Evolutionary conservation across 768 basidiomycete genomes (phyloP).

Genomic region (Phylloporus rhodoxanthus): DNA sequence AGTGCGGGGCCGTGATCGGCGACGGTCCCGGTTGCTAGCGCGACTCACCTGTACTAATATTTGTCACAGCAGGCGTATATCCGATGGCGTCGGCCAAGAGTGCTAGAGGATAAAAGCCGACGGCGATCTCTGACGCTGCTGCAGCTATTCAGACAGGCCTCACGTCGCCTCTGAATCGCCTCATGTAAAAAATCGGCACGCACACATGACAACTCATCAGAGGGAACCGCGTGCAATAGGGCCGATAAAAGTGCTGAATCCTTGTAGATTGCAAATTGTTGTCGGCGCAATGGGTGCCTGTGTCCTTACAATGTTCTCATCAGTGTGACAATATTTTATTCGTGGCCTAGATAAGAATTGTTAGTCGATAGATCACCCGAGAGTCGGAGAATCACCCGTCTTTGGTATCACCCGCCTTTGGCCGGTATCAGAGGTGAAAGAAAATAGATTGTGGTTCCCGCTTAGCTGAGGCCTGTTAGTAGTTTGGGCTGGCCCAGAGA

Average conservation of each 20-base stretch:
- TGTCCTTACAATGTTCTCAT: neutral
- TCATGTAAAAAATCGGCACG: neutral
- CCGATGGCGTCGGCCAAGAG: constrained; percentile 15
- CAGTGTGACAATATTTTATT: neutral
- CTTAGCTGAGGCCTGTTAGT: neutral
- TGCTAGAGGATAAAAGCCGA: constrained; percentile 11
- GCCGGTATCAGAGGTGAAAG: neutral
- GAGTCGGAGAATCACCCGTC: neutral
- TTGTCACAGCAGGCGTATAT: constrained; percentile 18
- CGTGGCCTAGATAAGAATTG: neutral
- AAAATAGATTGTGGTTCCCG: neutral
- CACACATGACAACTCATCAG: neutral
- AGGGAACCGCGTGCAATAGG: neutral
- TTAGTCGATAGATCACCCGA: neutral
- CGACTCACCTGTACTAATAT: constrained; percentile 31
- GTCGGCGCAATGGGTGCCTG: neutral
- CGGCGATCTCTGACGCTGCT: constrained; percentile 4
- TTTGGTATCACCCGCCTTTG: neutral
- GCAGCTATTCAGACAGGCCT: constrained; percentile 6
- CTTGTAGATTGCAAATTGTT: neutral
- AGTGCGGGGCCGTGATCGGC: constrained; percentile 69
- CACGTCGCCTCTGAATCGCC: neutral
- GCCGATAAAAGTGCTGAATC: neutral
- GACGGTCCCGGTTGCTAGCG: constrained; percentile 39
- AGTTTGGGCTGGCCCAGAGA: neutral